phyloP scores from a whole-genome alignment of 2,329 filamentous ascomycete genomes.

The Beauveria australis region DNA sequence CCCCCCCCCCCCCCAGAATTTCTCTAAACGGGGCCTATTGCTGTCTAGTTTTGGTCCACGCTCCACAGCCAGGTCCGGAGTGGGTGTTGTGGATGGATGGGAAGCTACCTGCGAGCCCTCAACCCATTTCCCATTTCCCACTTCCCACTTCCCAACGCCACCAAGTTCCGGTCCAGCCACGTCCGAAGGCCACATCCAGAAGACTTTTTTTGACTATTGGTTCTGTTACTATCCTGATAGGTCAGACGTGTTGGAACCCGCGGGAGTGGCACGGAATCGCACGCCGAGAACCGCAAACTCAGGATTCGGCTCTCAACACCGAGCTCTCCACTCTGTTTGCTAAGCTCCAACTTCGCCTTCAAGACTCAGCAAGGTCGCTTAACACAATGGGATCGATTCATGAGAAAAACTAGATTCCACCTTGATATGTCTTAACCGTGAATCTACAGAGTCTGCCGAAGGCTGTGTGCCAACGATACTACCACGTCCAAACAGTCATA shows the following conservation, averaged over 20 bases:
- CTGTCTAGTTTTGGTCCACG: no score
- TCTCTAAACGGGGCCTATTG: no score
- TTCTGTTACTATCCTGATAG: background rate
- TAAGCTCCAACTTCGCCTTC: background rate
- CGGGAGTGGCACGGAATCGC: background rate
- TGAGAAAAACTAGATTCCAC: background rate
- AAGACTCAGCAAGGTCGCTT: no score
- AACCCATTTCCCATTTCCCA: no score
- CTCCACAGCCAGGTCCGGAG: no score
- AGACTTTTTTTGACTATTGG: background rate
- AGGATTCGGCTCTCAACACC: background rate
- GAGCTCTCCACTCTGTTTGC: background rate
- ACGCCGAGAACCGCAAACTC: background rate
- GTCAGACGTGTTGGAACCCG: background rate
- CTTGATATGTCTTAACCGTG: background rate
- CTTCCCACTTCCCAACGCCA: background rate
- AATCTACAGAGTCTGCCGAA: background rate
- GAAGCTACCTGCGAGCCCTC: background rate
- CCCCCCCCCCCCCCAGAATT: no score
- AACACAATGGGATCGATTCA: background rate
- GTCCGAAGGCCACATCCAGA: background rate
- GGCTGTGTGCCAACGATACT: background rate
- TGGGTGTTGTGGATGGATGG: no score
- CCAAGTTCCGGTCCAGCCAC: background rate
- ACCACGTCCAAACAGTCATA: background rate